Evolutionary conservation across 345 rosid species (phyloP), one percentile per base, ranked within the genome.

Genomic region (Orychophragmus violaceus): DNA sequence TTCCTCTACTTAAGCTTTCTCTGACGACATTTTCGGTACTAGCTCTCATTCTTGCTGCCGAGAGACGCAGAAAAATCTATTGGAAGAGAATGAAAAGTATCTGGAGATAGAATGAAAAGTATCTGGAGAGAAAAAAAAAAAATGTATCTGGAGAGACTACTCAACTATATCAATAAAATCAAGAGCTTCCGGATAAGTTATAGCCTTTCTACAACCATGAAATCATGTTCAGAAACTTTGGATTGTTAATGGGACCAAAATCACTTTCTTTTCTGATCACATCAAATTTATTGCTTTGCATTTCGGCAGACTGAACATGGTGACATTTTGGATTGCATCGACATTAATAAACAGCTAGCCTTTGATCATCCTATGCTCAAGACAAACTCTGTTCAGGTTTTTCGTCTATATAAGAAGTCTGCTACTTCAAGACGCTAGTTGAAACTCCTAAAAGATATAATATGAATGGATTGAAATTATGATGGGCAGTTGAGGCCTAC

Each of bases 301-400:
- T 21, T 23, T 25, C 8, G 37, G 33, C 46, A 76, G 79, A 77
- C 74, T 14, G 50, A 70, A 21, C 33, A 67, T 53, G 74, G 76
- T 24, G 74, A 79, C 45, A 70, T 73, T 24, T 52, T 76, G 2
- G 76, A 76, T 44, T 76, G 80, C 21, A 51, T 80, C 22, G 69
- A 77, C 39, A 67, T 77, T 16, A 17, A 77, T 18, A 72, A 68
- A 25, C 80, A 77, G 39, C 68, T 62, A 54, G 46, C 80, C 11
- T 56, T 77, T 62, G 70, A 77, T 62, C 64, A 71, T 57, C 77
- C 70, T 45, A 45, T 44, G 11, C 51, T 67, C 24, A 67, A 12
- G 23, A 72, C 62, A 27, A 74, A 71, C 12, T 18, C 56, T 4
- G 12, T 77, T 62, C 77, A 76, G 77, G 80, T 62, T 28, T 49